Conservation (phyloP, 768 basidiomycete genomes). For the Artomyces pyxidatus region DNA sequence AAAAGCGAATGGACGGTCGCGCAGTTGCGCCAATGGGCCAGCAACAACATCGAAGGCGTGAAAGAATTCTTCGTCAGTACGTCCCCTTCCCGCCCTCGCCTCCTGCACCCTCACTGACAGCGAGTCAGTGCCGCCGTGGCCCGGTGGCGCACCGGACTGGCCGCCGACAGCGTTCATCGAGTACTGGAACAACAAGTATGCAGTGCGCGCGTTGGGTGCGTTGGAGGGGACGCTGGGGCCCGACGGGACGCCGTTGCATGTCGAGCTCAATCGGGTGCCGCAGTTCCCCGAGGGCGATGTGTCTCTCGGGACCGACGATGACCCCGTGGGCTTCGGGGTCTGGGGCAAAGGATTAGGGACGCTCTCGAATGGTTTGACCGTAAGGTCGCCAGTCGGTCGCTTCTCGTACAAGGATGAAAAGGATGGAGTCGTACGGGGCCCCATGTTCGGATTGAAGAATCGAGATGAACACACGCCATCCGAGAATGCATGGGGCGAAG, state of each 20-base stretch:
- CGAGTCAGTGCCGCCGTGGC: neutral
- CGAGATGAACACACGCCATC: neutral
- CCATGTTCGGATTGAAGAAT: neutral
- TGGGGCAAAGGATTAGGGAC: neutral
- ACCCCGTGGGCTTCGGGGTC: neutral
- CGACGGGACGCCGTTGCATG: neutral
- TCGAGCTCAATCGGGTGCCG: neutral
- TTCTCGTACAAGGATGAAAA: neutral
- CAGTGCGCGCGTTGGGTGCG: neutral
- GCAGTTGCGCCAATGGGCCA: neutral
- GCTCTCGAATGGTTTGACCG: neutral
- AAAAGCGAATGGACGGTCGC: neutral
- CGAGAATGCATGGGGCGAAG: neutral
- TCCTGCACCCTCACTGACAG: neutral
- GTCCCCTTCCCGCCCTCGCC: neutral
- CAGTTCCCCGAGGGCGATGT: neutral
- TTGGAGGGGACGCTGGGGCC: neutral
- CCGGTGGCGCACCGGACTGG: neutral
- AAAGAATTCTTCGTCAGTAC: neutral
- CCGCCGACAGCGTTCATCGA: neutral
- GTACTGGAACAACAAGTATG: neutral
- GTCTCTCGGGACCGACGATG: neutral
- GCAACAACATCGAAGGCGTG: neutral
- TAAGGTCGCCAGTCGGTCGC: neutral
- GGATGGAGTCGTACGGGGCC: neutral